Percentiles rank a stretch among this genome's conserved stretches.
These are phyloP conservation scores for Rhodotorula sp. DNA, from an alignment of 1,284 basidiomycete species.

Conservation along the genomic window DNA sequence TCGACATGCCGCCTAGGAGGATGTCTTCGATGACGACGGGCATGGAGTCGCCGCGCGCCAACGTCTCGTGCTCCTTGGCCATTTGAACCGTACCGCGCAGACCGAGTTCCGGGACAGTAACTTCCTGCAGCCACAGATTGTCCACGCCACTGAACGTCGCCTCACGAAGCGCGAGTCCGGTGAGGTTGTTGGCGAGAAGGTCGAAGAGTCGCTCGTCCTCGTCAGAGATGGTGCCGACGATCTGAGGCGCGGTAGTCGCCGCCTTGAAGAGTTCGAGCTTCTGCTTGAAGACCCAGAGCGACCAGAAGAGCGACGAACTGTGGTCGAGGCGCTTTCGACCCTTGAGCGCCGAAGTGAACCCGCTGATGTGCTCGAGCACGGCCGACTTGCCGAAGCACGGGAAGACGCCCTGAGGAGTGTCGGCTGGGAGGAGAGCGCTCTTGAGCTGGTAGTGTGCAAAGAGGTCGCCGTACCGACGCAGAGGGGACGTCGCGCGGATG, in stretches of 20 bases:
- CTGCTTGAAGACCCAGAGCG: conserved; percentile 33
- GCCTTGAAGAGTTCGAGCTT: conserved; percentile 21
- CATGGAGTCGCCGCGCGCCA: conserved; percentile 15
- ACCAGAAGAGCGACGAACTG: conserved; percentile 29
- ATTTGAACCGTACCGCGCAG: conserved; percentile 17
- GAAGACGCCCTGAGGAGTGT: background rate
- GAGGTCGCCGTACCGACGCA: conserved; percentile 82
- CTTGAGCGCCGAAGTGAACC: conserved; percentile 19
- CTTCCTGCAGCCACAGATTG: conserved; percentile 22
- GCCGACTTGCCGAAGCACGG: background rate
- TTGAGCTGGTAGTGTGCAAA: conserved; percentile 94
- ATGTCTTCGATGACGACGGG: conserved; percentile 22
- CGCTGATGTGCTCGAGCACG: conserved; percentile 13
- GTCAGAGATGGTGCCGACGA: background rate
- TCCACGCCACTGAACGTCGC: conserved; percentile 16
- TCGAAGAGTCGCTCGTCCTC: conserved; percentile 8
- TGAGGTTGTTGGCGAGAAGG: conserved; percentile 18
- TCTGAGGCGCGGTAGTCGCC: background rate
- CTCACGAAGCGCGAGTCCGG: conserved; percentile 21
- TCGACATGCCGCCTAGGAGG: conserved; percentile 17
- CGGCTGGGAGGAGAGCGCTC: conserved; percentile 55
- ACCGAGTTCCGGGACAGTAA: conserved; percentile 32
- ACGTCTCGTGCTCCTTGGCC: conserved; percentile 6
- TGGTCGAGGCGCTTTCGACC: conserved; percentile 18
- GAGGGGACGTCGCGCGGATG: conserved; percentile 77